Conservation (phyloP, 2,329 filamentous ascomycete species). For the Leptodontidium sp. region DNA sequence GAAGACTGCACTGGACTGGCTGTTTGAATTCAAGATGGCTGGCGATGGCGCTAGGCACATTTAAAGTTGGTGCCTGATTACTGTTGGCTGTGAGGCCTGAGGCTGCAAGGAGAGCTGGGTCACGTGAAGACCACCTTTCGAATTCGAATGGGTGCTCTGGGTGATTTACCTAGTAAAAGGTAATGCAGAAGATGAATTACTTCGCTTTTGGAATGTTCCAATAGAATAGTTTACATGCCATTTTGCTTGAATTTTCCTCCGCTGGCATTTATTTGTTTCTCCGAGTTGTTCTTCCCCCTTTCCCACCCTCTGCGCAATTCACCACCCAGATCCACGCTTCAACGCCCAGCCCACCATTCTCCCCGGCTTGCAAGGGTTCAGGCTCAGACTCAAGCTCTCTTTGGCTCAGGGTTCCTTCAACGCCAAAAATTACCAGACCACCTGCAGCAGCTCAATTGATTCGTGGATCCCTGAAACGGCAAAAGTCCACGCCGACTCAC, state of each 20-base stretch:
- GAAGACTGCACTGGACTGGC: constrained; percentile 15
- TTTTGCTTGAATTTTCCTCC: no score
- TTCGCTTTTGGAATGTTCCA: not conserved
- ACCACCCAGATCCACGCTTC: no score
- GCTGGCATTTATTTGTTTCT: not conserved
- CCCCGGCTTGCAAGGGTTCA: constrained; percentile 6
- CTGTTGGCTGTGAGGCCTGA: not conserved
- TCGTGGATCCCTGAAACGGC: constrained; percentile 25
- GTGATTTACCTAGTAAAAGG: no score
- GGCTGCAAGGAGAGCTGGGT: not conserved
- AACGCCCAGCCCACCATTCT: not conserved
- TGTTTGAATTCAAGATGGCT: constrained; percentile 29
- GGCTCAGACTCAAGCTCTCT: not conserved
- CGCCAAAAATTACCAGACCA: constrained; percentile 11
- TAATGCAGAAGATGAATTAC: no score
- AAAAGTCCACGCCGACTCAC: constrained; percentile 19
- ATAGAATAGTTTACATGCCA: no score
- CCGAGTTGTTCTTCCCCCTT: no score
- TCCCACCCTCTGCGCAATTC: no score
- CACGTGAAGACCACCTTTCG: not conserved
- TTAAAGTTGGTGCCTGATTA: constrained; percentile 8
- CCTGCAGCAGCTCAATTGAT: not conserved
- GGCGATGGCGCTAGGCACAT: not conserved
- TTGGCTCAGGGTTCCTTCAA: not conserved
- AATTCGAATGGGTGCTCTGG: not conserved